A percentile compares a stretch with the other conserved stretches of the same genome.
Conservation (phyloP, 768 basidiomycete genomes). For the Lactarius pseudohatsudake region DNA sequence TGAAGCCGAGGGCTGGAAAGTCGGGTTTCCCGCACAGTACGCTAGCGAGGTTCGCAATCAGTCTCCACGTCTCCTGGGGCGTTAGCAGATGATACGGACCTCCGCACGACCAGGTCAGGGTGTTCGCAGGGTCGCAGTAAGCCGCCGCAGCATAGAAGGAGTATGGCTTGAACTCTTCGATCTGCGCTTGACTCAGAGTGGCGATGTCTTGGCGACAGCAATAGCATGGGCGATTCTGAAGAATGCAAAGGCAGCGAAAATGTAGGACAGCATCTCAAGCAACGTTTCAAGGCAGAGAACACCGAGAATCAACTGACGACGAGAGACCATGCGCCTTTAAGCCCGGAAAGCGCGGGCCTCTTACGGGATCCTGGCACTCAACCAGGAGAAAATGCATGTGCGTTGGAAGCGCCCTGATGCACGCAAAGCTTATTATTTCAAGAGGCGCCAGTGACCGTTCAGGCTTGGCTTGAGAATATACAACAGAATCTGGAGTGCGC, state of each 20-base stretch:
- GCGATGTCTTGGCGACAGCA: background rate
- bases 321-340: background rate
- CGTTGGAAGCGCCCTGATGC: background rate
- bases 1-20: slow-evolving; percentile 45
- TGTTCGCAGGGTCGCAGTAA: slow-evolving; percentile 46
- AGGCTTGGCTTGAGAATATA: background rate
- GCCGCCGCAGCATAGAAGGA: slow-evolving; percentile 51
- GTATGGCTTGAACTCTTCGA: slow-evolving; percentile 48
- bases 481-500: background rate
- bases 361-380: background rate
- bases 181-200: slow-evolving; percentile 32
- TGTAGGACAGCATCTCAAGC: slow-evolving; percentile 4
- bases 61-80: background rate
- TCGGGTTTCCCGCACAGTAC: slow-evolving; percentile 48
- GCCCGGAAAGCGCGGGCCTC: background rate
- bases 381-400: background rate
- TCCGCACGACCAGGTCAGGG: slow-evolving; percentile 56
- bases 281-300: background rate
- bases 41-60: slow-evolving; percentile 32
- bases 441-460: background rate
- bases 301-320: background rate
- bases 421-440: background rate
- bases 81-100: slow-evolving; percentile 27
- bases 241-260: slow-evolving; percentile 1
- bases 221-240: slow-evolving; percentile 5